phyloP scores from a whole-genome alignment of 176 grass and related monocot species.

The Cymbopogon citratus region DNA sequence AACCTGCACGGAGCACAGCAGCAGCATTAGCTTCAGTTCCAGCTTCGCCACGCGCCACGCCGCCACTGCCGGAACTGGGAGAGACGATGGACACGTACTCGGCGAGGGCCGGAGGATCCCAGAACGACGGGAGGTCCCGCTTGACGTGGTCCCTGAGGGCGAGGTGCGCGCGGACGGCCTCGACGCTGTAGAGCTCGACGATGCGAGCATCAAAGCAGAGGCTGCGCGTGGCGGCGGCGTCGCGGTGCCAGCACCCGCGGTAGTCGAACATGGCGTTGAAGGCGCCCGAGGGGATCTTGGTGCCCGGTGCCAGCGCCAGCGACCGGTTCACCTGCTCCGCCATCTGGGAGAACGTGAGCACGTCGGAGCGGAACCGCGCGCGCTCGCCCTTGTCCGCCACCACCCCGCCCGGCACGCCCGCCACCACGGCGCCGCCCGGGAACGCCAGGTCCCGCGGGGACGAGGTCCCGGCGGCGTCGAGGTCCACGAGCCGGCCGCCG shows the following conservation, averaged over 20 bases:
- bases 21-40: background rate
- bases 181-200: constrained; percentile 64
- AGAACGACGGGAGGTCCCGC: constrained; percentile 48
- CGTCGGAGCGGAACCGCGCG: constrained; percentile 64
- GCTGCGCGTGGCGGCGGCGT: constrained; percentile 50
- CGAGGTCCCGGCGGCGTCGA: background rate
- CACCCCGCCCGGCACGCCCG: constrained; percentile 44
- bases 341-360: constrained; percentile 77
- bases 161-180: constrained; percentile 51
- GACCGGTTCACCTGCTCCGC: constrained; percentile 72
- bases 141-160: constrained; percentile 33
- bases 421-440: constrained; percentile 46
- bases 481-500: constrained; percentile 34
- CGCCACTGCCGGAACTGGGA: background rate
- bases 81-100: constrained; percentile 13
- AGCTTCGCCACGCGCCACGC: background rate
- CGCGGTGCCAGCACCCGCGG: constrained; percentile 67
- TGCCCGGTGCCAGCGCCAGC: constrained; percentile 38
- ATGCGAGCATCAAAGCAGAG: constrained; percentile 77
- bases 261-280: constrained; percentile 89
- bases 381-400: constrained; percentile 76
- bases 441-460: constrained; percentile 40
- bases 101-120: constrained; percentile 69
- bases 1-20: constrained; percentile 38
- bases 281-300: constrained; percentile 69